phyloP scores from a whole-genome alignment of 192 early-diverging fungal genomes.

The Entomortierella lignicola region DNA sequence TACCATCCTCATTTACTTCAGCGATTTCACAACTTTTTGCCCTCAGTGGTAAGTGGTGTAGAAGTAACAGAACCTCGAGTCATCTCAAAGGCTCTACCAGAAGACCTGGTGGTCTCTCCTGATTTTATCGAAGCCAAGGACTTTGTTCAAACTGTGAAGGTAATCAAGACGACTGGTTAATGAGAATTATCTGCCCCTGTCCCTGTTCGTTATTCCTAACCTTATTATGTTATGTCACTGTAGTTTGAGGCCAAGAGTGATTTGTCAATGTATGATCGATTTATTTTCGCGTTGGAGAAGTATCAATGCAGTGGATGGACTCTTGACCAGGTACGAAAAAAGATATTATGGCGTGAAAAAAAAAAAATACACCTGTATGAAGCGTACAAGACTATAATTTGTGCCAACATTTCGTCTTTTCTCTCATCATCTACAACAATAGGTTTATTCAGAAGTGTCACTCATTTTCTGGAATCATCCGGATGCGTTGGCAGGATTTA shows the following conservation, averaged over 20 bases:
- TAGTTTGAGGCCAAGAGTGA: conserved; percentile 44
- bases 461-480: conserved; percentile 56
- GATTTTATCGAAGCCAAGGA: conserved; percentile 54
- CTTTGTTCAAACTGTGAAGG: conserved; percentile 53
- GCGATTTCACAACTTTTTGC: conserved; percentile 46
- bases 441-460: conserved; percentile 53
- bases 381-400: too few species aligned
- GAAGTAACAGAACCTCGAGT: conserved; percentile 33
- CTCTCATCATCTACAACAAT: too few species aligned
- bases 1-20: conserved; percentile 49
- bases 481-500: conserved; percentile 48
- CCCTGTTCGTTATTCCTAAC: not conserved
- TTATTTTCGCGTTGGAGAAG: conserved; percentile 52
- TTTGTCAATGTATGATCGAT: conserved; percentile 52
- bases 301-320: conserved; percentile 52
- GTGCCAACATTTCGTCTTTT: too few species aligned
- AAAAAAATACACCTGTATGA: too few species aligned
- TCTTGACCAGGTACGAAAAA: conserved; percentile 50
- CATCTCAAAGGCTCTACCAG: conserved; percentile 53
- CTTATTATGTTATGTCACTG: not conserved
- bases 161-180: conserved; percentile 1
- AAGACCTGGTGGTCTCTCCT: conserved; percentile 47
- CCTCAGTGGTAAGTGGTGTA: conserved; percentile 13
- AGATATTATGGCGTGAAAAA: too few species aligned
- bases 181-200: not conserved